These are phyloP conservation scores for Auricularia heimuer DNA, from an alignment of 768 basidiomycete species.

Conservation along the genomic window DNA sequence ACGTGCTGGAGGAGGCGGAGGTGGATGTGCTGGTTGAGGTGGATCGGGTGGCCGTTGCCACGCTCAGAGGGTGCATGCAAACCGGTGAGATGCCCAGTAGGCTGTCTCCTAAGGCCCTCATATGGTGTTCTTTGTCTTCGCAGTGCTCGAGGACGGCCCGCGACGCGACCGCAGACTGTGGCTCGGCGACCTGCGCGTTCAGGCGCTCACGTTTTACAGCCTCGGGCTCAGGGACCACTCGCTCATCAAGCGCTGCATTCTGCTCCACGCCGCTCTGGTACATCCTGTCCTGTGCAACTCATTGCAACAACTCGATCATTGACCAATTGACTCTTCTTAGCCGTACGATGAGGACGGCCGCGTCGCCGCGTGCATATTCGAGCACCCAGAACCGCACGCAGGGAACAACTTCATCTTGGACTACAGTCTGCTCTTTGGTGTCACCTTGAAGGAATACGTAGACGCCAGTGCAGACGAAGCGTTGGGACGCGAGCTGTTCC, in stretches of 20 bases:
- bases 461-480: background rate
- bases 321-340: background rate
- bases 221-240: background rate
- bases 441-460: background rate
- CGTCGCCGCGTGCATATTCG: constrained; percentile 1
- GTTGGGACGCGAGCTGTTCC: background rate
- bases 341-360: constrained; percentile 4
- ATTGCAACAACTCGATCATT: no score
- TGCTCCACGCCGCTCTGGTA: background rate
- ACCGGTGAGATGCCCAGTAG: background rate
- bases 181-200: background rate
- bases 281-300: background rate
- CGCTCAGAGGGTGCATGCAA: constrained; percentile 1
- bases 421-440: background rate
- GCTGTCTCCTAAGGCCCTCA: background rate
- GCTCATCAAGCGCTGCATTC: background rate
- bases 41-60: background rate
- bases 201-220: background rate
- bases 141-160: background rate
- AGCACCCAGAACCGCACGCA: background rate
- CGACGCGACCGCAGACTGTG: background rate
- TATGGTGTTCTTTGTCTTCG: background rate
- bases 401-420: background rate
- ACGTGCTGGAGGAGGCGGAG: background rate
- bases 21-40: background rate